These are phyloP conservation scores for Byssochlamys sp. DNA, from an alignment of 2,329 filamentous ascomycete genomes.

Conservation along the genomic window DNA sequence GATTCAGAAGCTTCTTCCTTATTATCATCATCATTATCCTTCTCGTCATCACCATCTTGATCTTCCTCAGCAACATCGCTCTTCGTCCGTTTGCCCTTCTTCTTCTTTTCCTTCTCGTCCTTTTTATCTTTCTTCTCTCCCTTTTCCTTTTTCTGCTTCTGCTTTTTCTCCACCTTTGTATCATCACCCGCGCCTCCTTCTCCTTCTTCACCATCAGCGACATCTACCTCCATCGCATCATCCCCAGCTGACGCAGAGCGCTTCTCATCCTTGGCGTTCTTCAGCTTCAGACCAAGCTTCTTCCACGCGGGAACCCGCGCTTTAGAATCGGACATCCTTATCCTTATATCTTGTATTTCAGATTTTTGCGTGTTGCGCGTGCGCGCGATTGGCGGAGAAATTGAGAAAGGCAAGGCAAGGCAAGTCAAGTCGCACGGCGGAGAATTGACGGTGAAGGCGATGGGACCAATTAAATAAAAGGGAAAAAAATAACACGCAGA, in stretches of 20 bases:
- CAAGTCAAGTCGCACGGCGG: too few species aligned
- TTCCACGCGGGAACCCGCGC: constrained; percentile 49
- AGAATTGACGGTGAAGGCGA: too few species aligned
- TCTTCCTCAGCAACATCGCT: not conserved
- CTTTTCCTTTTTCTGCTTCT: constrained; percentile 10
- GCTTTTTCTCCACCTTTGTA: constrained; percentile 4
- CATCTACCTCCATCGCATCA: not conserved
- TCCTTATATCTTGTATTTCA: not conserved
- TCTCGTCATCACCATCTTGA: constrained; percentile 6
- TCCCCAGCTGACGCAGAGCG: not conserved
- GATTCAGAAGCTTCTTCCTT: not conserved
- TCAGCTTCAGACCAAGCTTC: constrained; percentile 51
- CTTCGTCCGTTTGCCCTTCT: constrained; percentile 7
- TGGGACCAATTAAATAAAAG: too few species aligned
- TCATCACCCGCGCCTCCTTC: not conserved
- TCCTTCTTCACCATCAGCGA: not conserved
- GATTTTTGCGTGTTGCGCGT: too few species aligned
- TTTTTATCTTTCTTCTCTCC: constrained; percentile 12
- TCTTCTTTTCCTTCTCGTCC: constrained; percentile 13
- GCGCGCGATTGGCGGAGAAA: not conserved
- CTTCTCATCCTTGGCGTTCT: constrained; percentile 34
- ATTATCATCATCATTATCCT: constrained; percentile 9
- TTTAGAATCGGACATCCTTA: not conserved
- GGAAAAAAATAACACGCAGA: too few species aligned
- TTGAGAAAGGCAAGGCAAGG: too few species aligned